Base-by-base conservation (phyloP, 2,329 filamentous ascomycete genomes). In the Alternaria burnsii region DNA sequence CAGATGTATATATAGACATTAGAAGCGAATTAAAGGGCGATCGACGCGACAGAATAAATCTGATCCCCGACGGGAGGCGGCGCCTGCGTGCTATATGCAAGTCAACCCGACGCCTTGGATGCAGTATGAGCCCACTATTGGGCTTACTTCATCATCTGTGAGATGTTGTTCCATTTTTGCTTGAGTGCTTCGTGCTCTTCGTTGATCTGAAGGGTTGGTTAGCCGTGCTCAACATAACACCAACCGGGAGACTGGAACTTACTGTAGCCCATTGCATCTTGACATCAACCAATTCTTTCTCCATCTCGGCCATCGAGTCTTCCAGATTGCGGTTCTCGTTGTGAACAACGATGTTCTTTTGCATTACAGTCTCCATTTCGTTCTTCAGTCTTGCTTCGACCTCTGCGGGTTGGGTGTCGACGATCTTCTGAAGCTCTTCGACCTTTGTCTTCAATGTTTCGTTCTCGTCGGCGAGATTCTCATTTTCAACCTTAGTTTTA, bases 191-290 rank as follows among this genome's bases (percentile, higher is more conserved):
- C 82, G 67, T 82, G 76, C 58, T 84, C 82, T 53, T 81, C 77
- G 66, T 83, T 82, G 56, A 81, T 78, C 82, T 84, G 66, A 30
- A 38, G 20, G 1, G 14, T 9, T 38, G 26, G 58, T 76, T 66
- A 77, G 70, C 43, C 18, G 42, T 52, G 24, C 20, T 14, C n/a
- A 22, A 8, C 34, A 40, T 12, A 12, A 12, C 5, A 16, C 11
- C 18, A 18, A 16, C 1, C 5, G 12, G 12, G 1, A 42, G 14
- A 28, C 9, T 30, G 38, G 41, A 36, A 83, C 89, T 83, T 85
- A 97, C 94, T 89, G 97, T 93, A 55, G 95, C 95, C 82, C 94
- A 93, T 73, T 88, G 88, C 91, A 99, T 91, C 86, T 99, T 99
- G 1, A 93, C 95, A 76, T 90, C 88, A 65, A 99, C 94, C 67